These are phyloP conservation scores for Malbranchea zuffiana DNA, from an alignment of 2,329 filamentous ascomycete species.

Conservation along the genomic window DNA sequence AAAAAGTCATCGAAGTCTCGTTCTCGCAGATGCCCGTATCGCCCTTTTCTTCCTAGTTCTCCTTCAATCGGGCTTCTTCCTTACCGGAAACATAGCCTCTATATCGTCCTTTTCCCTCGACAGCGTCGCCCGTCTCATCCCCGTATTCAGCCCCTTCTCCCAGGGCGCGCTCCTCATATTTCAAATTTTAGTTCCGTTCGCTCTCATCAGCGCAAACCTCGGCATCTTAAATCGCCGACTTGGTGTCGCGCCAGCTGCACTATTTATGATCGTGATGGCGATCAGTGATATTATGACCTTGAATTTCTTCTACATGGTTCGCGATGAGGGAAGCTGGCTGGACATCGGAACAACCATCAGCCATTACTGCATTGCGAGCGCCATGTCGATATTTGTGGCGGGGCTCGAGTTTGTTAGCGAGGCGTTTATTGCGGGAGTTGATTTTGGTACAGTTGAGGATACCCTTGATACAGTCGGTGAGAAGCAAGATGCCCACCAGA, in stretches of 20 bases:
- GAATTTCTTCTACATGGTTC: slow-evolving; percentile 96
- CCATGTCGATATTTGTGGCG: slow-evolving; percentile 83
- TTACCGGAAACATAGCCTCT: slow-evolving; percentile 90
- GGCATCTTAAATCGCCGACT: slow-evolving; percentile 79
- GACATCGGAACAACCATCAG: slow-evolving; percentile 96
- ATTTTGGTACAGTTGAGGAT: slow-evolving; percentile 33
- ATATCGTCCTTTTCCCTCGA: slow-evolving; percentile 89
- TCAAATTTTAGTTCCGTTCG: slow-evolving; percentile 90
- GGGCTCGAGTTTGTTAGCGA: slow-evolving; percentile 76
- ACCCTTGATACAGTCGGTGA: neutral
- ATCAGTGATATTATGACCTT: slow-evolving; percentile 84
- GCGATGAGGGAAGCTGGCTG: slow-evolving; percentile 91
- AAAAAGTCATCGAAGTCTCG: slow-evolving; percentile 52
- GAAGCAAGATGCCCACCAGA: neutral
- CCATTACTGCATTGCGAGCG: slow-evolving; percentile 86
- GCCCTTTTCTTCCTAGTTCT: slow-evolving; percentile 92
- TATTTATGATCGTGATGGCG: slow-evolving; percentile 92
- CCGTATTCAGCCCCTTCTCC: slow-evolving; percentile 85
- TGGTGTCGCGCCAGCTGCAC: slow-evolving; percentile 70
- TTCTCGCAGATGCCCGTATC: slow-evolving; percentile 72
- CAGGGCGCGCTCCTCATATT: slow-evolving; percentile 78
- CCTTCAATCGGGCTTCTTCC: slow-evolving; percentile 92
- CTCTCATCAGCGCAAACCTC: slow-evolving; percentile 82
- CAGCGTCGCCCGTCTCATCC: slow-evolving; percentile 74
- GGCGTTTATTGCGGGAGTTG: slow-evolving; percentile 67